Evolutionary conservation across 164 flowering plant species (phyloP), one percentile per base, ranked within the genome.

Genomic region (Vitis amurensis): DNA sequence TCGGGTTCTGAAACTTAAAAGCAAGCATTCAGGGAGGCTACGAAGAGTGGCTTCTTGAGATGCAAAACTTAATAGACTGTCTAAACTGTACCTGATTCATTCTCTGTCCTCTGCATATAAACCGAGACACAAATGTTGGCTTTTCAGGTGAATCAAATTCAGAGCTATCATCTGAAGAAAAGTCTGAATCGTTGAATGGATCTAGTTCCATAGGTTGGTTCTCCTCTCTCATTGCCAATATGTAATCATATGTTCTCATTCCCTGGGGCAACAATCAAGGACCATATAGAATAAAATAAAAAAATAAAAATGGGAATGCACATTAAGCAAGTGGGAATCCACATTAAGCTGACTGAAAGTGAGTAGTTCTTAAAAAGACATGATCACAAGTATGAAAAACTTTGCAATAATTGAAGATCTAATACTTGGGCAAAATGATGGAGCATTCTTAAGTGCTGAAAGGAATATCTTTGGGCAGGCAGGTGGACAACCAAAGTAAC

Each of bases 241-340:
- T 93, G 78, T 95, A 93, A 68, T 95, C 99, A 75, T 95, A 95
- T 48, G 98, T 95, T 80, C 89, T 82, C 87, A 91, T 91, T 63
- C 99, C 99, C 97, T 91, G 44, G 44, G 7, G 86, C 79, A 84
- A 31, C 69, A 71, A 74, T 9, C 14, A 59, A 10, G 50, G 11
- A 37, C 44, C 44, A 37, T 37, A 31, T 29, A 51, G 61, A 1
- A 10, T 37, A 70, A n/a, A 27, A 49, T 23, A 1, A 47, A 16
- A 15, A 19, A 11, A 29, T 55, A 11, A 7, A 29, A 1, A 50
- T 60, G 14, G 27, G 44, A 37, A 37, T 4, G 44, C 44, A 37
- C 44, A 37, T 37, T 37, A 37, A 23, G 27, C 27, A 29, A 7
- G n/a, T 60, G 14, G n/a, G 44, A 37, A 37, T 37, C 6, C 44